Evolutionary conservation across 345 rosid species (phyloP).

Genomic region (Camelina laxa): DNA sequence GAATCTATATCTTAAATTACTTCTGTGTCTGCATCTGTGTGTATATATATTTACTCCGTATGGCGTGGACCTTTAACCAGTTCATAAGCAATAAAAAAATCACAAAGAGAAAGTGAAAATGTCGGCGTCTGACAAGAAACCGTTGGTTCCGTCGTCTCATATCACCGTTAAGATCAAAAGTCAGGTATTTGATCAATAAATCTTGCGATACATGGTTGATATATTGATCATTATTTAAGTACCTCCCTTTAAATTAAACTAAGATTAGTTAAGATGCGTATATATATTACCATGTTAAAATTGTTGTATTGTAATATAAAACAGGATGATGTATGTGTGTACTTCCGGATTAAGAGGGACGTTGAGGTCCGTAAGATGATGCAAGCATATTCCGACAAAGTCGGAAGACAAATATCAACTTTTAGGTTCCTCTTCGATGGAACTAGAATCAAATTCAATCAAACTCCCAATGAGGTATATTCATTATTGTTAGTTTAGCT

Average conservation of each 20-base stretch:
- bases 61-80: background rate
- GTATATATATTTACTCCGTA: background rate
- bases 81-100: background rate
- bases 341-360: constrained; percentile 32
- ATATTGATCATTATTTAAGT: no score
- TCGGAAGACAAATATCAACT: background rate
- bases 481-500: background rate
- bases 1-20: background rate
- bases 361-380: constrained; percentile 8
- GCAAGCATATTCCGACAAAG: constrained; percentile 18
- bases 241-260: no score
- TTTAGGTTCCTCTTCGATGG: constrained; percentile 18
- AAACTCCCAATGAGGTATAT: constrained; percentile 33
- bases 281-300: no score
- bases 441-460: constrained; percentile 7
- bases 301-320: background rate
- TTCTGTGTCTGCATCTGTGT: background rate
- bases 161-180: constrained; percentile 8
- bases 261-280: no score
- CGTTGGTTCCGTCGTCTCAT: constrained; percentile 27
- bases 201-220: no score
- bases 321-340: background rate
- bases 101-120: constrained; percentile 4
- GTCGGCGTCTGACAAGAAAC: constrained; percentile 15
- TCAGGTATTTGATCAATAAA: constrained; percentile 17